Evolutionary conservation across 2,329 filamentous ascomycete genomes (phyloP).

Genomic region (Paracamarosporium sp.): DNA sequence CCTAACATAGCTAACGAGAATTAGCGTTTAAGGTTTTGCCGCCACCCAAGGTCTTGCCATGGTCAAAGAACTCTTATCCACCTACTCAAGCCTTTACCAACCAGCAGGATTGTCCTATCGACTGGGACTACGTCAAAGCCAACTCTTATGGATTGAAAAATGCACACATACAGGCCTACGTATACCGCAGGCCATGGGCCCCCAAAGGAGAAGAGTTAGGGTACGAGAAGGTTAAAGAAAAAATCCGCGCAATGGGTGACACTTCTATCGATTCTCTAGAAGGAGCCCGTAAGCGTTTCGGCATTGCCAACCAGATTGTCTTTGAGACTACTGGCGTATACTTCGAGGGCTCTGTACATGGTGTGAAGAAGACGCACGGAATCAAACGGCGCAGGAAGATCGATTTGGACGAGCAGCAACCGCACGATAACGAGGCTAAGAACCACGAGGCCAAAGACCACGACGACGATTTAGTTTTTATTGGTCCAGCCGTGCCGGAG

Average conservation of each 20-base stretch:
- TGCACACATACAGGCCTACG: background rate
- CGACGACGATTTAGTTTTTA: too few species aligned
- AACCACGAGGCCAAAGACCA: background rate
- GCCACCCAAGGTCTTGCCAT: background rate
- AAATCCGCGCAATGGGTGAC: background rate
- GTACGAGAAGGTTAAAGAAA: background rate
- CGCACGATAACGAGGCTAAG: background rate
- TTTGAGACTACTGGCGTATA: conserved; percentile 19
- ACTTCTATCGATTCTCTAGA: background rate
- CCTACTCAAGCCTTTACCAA: background rate
- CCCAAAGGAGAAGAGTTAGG: background rate
- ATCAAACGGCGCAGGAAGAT: background rate
- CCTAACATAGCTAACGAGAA: background rate
- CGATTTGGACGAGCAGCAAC: background rate
- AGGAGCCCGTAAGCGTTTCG: conserved; percentile 19
- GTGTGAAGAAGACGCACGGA: conserved; percentile 1
- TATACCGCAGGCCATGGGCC: conserved; percentile 5
- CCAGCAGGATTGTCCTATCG: background rate
- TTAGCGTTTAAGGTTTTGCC: background rate
- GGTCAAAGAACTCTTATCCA: background rate
- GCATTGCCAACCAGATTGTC: conserved; percentile 11
- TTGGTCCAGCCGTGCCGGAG: background rate
- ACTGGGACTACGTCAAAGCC: conserved; percentile 3
- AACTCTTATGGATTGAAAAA: background rate
- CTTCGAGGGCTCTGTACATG: conserved; percentile 10